Evolutionary conservation across 139 green algal species (phyloP).

Genomic region (Chlorella sorokiniana): DNA sequence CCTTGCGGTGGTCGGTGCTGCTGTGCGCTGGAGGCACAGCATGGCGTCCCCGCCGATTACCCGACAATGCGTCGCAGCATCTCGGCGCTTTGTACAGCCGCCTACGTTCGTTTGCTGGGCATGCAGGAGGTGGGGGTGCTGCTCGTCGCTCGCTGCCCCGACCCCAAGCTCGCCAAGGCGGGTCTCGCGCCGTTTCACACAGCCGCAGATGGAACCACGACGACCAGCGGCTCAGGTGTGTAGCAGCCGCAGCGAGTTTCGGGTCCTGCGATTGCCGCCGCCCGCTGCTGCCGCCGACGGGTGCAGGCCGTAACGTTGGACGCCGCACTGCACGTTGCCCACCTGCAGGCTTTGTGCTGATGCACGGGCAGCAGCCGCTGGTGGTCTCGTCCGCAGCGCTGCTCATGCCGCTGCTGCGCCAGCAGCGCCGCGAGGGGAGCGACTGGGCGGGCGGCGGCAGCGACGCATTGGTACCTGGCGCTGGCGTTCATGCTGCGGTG

Average conservation of each 20-base stretch:
- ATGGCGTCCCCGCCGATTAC: neutral
- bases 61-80: neutral
- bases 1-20: too few species aligned
- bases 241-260: neutral
- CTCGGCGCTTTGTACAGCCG: neutral
- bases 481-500: neutral
- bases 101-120: neutral
- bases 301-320: neutral
- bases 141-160: constrained; percentile 26
- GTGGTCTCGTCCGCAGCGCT: neutral
- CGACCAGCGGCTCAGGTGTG: constrained; percentile 40
- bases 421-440: neutral
- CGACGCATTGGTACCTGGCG: constrained; percentile 15
- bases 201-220: constrained; percentile 31
- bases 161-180: constrained; percentile 44
- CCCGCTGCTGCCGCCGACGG: neutral
- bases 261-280: neutral
- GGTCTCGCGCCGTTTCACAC: constrained; percentile 36
- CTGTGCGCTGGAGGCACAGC: too few species aligned
- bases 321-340: neutral
- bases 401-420: constrained; percentile 6
- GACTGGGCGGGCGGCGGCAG: neutral
- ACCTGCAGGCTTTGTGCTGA: constrained; percentile 9
- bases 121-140: constrained; percentile 1
- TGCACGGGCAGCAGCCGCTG: neutral